phyloP scores from a whole-genome alignment of 2,329 filamentous ascomycete species.

The Fusarium avenaceum region DNA sequence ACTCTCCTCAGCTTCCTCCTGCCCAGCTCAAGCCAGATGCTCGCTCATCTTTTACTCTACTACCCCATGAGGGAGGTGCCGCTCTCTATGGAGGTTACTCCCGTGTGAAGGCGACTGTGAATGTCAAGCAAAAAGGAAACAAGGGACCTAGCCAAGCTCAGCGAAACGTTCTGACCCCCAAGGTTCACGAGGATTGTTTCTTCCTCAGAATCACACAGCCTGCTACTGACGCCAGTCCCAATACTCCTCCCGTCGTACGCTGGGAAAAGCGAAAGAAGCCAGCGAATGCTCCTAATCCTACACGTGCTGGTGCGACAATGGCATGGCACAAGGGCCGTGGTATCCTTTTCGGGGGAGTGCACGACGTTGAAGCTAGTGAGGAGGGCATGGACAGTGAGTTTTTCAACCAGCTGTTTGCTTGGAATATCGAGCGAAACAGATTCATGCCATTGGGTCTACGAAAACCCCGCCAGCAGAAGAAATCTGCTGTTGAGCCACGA shows the following conservation, averaged over 20 bases:
- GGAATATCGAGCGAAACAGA: constrained; percentile 94
- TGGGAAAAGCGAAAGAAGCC: constrained; percentile 97
- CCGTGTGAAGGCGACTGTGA: constrained; percentile 80
- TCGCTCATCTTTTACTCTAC: constrained; percentile 89
- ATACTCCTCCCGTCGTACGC: constrained; percentile 77
- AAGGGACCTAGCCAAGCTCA: constrained; percentile 72
- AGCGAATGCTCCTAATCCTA: constrained; percentile 86
- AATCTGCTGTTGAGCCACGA: constrained; percentile 66
- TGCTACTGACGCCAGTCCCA: constrained; percentile 72
- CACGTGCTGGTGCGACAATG: constrained; percentile 92
- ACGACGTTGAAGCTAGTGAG: constrained; percentile 90
- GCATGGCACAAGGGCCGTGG: constrained; percentile 92
- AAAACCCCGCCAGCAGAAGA: constrained; percentile 77
- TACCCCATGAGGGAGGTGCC: constrained; percentile 91
- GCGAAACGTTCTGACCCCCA: constrained; percentile 82
- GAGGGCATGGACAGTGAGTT: constrained; percentile 98
- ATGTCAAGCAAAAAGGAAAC: constrained; percentile 66
- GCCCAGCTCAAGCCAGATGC: constrained; percentile 90
- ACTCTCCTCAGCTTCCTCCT: constrained; percentile 78
- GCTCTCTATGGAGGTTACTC: constrained; percentile 96
- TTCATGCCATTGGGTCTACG: constrained; percentile 88
- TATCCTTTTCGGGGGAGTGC: constrained; percentile 93
- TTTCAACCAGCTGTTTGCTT: constrained; percentile 91
- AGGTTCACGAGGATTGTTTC: constrained; percentile 96
- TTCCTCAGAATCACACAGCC: constrained; percentile 86